Evolutionary conservation across 2,329 filamentous ascomycete genomes (phyloP).

Genomic region (Ceratocystis variospora): DNA sequence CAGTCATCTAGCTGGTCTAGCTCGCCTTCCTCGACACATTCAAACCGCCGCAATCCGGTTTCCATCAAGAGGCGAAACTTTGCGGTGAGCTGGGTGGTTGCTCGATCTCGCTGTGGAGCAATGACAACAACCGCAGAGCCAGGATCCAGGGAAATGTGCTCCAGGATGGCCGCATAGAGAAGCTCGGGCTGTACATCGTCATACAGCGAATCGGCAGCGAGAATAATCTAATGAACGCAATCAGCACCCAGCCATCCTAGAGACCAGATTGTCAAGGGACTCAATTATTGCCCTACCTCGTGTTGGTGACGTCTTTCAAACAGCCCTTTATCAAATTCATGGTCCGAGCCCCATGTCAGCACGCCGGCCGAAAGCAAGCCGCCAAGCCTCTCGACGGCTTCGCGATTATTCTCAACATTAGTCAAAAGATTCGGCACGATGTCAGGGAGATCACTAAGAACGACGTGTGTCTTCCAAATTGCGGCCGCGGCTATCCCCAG

Average conservation of each 20-base stretch:
- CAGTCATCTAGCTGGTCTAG: constrained; percentile 62
- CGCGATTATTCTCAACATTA: constrained; percentile 54
- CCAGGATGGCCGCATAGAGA: constrained; percentile 54
- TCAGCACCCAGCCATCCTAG: not conserved
- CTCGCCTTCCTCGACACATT: constrained; percentile 45
- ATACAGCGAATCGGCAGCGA: constrained; percentile 80
- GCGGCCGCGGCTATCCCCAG: constrained; percentile 73
- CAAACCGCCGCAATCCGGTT: constrained; percentile 31
- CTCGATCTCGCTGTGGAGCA: constrained; percentile 62
- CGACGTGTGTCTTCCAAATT: constrained; percentile 50
- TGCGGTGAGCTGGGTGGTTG: constrained; percentile 46
- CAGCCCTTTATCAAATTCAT: constrained; percentile 32
- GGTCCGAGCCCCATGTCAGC: constrained; percentile 56
- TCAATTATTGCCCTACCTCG: constrained; percentile 27
- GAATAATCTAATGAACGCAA: constrained; percentile 43
- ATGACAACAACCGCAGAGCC: constrained; percentile 61
- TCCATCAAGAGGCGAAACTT: constrained; percentile 51
- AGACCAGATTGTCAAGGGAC: not conserved
- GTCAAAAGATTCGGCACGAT: constrained; percentile 69
- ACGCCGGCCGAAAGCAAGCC: constrained; percentile 48
- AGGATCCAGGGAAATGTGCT: constrained; percentile 46
- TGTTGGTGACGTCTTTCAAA: constrained; percentile 39
- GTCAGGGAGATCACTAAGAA: constrained; percentile 69
- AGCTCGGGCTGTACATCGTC: constrained; percentile 67
- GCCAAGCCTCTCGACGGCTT: constrained; percentile 38